Evolutionary conservation across 1,284 basidiomycete species (phyloP).

Genomic region (Exsudoporus floridanus): DNA sequence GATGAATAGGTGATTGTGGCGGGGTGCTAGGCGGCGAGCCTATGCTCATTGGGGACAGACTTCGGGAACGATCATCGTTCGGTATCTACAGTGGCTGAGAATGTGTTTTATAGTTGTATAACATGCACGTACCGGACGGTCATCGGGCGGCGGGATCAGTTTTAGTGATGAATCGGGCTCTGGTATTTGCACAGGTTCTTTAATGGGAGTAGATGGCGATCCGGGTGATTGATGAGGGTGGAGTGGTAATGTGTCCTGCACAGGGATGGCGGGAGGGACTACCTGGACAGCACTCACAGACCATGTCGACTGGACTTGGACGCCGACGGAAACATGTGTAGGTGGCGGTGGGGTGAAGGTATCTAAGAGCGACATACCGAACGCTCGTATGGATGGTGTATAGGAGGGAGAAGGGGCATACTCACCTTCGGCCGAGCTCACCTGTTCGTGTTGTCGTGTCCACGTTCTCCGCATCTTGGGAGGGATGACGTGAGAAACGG

Average conservation of each 20-base stretch:
- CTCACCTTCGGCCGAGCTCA: slow-evolving; percentile 41
- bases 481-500: slow-evolving; percentile 40
- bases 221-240: slow-evolving; percentile 2
- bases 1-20: slow-evolving; percentile 23
- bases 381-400: slow-evolving; percentile 22
- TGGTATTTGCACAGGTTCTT: slow-evolving; percentile 11
- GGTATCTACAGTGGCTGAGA: slow-evolving; percentile 35
- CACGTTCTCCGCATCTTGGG: slow-evolving; percentile 61
- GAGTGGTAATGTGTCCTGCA: slow-evolving; percentile 12
- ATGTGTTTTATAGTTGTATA: not conserved
- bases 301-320: slow-evolving; percentile 36
- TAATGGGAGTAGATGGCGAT: slow-evolving; percentile 9
- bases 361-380: slow-evolving; percentile 33
- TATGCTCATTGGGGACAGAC: slow-evolving; percentile 58
- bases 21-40: slow-evolving; percentile 45
- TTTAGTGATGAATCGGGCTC: slow-evolving; percentile 13
- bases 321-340: slow-evolving; percentile 36
- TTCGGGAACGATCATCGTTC: slow-evolving; percentile 35
- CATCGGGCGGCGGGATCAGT: slow-evolving; percentile 14
- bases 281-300: slow-evolving; percentile 41
- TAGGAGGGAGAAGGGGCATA: slow-evolving; percentile 5
- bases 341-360: slow-evolving; percentile 18
- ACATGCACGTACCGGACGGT: slow-evolving; percentile 22
- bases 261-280: slow-evolving; percentile 26
- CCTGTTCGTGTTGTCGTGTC: slow-evolving; percentile 46